Conservation (phyloP, 2,329 filamentous ascomycete genomes). For the Keithomyces neogunnii region DNA sequence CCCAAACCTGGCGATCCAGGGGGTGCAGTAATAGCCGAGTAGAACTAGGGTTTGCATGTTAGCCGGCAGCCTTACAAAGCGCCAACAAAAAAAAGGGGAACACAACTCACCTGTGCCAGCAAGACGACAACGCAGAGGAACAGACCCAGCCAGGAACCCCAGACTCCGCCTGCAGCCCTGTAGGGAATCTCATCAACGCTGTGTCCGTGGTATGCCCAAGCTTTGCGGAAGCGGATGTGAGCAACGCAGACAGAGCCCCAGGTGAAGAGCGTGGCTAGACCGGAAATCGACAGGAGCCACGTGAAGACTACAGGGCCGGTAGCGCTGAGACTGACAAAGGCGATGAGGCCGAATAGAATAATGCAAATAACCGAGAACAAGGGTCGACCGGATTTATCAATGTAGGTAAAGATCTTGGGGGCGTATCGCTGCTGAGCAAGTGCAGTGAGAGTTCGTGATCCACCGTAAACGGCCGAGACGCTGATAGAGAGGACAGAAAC, state of each 20-base stretch:
- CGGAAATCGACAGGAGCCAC: conserved; percentile 55
- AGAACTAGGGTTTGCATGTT: conserved; percentile 29
- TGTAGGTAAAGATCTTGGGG: conserved; percentile 43
- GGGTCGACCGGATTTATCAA: conserved; percentile 45
- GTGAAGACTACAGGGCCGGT: conserved; percentile 44
- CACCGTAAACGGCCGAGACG: conserved; percentile 46
- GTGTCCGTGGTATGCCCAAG: conserved; percentile 51
- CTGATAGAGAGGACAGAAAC: conserved; percentile 46
- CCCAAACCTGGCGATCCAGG: conserved; percentile 22
- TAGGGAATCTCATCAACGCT: conserved; percentile 60
- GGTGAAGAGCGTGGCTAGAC: conserved; percentile 52
- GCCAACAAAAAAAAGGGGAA: background rate
- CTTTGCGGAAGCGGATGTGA: conserved; percentile 56
- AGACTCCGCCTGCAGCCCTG: conserved; percentile 49
- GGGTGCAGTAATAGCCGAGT: conserved; percentile 35
- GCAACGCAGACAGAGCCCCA: conserved; percentile 57
- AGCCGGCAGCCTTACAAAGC: background rate
- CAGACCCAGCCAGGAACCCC: conserved; percentile 56
- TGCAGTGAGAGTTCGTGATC: conserved; percentile 47
- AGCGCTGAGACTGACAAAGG: conserved; percentile 32
- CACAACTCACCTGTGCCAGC: conserved; percentile 38
- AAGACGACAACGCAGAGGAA: conserved; percentile 46
- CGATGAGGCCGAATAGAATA: background rate
- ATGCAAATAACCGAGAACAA: conserved; percentile 29
- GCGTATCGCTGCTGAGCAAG: conserved; percentile 48